Percentiles rank a stretch among this genome's conserved stretches.
Evolutionary conservation across 768 basidiomycete species (phyloP).

Genomic region (Pulveroboletus ravenelii): DNA sequence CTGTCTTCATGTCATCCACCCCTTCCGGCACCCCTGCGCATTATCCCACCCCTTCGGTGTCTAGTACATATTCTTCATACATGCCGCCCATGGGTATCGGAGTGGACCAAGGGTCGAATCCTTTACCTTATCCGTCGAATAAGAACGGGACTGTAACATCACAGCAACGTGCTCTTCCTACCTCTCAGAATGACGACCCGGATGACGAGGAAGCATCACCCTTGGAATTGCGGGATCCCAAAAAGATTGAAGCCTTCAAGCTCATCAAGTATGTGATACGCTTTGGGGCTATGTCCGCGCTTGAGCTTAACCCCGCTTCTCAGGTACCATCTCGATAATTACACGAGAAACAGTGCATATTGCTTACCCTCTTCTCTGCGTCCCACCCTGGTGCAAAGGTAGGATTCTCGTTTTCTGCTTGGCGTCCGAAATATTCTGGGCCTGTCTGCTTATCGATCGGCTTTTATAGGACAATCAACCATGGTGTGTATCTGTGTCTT

Average conservation of each 20-base stretch:
- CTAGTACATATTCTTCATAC: constrained; percentile 39
- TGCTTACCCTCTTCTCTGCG: constrained; percentile 84
- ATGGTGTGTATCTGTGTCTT: constrained; percentile 47
- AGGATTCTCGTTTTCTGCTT: constrained; percentile 10
- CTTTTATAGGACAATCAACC: constrained; percentile 65
- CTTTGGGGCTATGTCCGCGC: background rate
- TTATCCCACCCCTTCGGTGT: constrained; percentile 39
- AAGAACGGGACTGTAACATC: constrained; percentile 22
- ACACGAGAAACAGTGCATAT: constrained; percentile 78
- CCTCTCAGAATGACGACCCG: constrained; percentile 38
- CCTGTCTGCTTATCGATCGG: constrained; percentile 1
- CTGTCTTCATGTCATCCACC: constrained; percentile 56
- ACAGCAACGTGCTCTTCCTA: constrained; percentile 23
- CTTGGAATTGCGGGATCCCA: constrained; percentile 47
- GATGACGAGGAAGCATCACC: constrained; percentile 49
- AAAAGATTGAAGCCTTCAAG: constrained; percentile 75
- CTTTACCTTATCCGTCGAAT: constrained; percentile 45
- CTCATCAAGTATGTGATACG: constrained; percentile 58
- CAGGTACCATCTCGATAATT: constrained; percentile 91
- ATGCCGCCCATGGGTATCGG: constrained; percentile 55
- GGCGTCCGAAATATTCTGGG: background rate
- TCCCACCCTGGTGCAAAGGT: constrained; percentile 86
- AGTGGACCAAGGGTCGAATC: constrained; percentile 49
- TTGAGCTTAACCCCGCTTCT: constrained; percentile 1
- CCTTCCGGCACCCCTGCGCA: constrained; percentile 37